Evolutionary conservation across 2,329 filamentous ascomycete genomes (phyloP).

Genomic region (Parascedosporium putredinis): DNA sequence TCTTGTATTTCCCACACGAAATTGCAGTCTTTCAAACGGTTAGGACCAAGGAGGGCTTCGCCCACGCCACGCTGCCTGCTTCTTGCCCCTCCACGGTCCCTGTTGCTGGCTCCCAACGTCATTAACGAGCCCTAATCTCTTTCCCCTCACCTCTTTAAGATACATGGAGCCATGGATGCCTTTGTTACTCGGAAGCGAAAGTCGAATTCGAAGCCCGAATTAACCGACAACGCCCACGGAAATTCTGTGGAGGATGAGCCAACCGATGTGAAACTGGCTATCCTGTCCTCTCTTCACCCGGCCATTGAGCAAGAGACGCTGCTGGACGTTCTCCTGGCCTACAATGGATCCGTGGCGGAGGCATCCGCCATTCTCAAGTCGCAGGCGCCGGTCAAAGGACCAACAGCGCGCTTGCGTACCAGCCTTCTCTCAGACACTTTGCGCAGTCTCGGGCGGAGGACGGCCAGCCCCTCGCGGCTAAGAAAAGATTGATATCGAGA

Average conservation of each 20-base stretch:
- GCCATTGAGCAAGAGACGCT: constrained; percentile 52
- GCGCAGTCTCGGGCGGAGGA: constrained; percentile 14
- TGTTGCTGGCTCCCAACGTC: too few species aligned
- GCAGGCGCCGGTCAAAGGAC: constrained; percentile 20
- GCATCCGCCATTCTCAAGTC: constrained; percentile 47
- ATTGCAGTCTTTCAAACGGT: too few species aligned
- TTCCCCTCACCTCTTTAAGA: too few species aligned
- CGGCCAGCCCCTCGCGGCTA: constrained; percentile 16
- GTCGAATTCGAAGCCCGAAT: constrained; percentile 18
- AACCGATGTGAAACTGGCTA: constrained; percentile 81
- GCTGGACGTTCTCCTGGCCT: constrained; percentile 67
- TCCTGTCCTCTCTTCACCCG: constrained; percentile 69
- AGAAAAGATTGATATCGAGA: constrained; percentile 50
- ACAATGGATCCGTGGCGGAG: constrained; percentile 63
- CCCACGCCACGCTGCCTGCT: too few species aligned
- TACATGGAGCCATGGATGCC: constrained; percentile 37
- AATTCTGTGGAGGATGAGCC: constrained; percentile 59
- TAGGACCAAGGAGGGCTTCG: too few species aligned
- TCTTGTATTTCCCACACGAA: too few species aligned
- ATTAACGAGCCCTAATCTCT: too few species aligned
- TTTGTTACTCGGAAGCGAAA: constrained; percentile 49
- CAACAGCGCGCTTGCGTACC: constrained; percentile 35
- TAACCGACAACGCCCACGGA: too few species aligned
- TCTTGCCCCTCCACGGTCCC: too few species aligned
- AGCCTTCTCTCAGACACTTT: constrained; percentile 53